Evolutionary conservation across 192 early-diverging fungal species (phyloP).

Genomic region (Entophlyctis luteolus): DNA sequence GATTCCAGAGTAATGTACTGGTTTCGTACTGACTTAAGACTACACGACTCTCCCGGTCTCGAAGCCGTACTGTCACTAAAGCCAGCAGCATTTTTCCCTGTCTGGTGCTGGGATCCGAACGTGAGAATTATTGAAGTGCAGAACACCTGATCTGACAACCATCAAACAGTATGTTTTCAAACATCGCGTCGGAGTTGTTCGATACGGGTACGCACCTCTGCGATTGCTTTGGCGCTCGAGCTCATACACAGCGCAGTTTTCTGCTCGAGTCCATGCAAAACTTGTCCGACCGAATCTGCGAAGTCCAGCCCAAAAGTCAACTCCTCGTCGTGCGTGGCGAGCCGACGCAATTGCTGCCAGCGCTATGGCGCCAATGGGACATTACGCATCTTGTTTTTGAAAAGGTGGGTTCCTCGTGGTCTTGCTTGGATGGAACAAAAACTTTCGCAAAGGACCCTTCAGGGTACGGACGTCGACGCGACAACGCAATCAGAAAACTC

Average conservation of each 20-base stretch:
- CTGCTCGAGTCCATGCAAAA: constrained; percentile 19
- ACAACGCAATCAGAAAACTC: background rate
- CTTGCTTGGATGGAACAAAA: background rate
- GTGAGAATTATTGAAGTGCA: background rate
- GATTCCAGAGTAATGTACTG: constrained; percentile 9
- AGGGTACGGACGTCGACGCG: background rate
- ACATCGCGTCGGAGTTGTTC: constrained; percentile 7
- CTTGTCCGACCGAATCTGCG: background rate
- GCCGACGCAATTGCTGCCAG: constrained; percentile 4
- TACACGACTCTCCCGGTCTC: constrained; percentile 31
- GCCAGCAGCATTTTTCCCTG: background rate
- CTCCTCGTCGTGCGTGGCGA: constrained; percentile 28
- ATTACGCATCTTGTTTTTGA: constrained; percentile 6
- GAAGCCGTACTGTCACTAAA: constrained; percentile 9
- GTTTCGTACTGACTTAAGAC: constrained; percentile 29
- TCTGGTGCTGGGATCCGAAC: constrained; percentile 13
- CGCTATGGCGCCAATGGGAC: background rate
- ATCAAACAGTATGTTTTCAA: constrained; percentile 6
- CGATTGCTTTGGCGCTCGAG: background rate
- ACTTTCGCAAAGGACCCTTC: constrained; percentile 1
- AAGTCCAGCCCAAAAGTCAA: constrained; percentile 8
- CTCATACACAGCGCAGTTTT: background rate
- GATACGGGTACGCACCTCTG: background rate
- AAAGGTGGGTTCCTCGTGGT: background rate
- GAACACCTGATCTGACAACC: background rate